These are phyloP conservation scores for Parachaetomium inaequale DNA, from an alignment of 495 filamentous ascomycete species.

Conservation along the genomic window DNA sequence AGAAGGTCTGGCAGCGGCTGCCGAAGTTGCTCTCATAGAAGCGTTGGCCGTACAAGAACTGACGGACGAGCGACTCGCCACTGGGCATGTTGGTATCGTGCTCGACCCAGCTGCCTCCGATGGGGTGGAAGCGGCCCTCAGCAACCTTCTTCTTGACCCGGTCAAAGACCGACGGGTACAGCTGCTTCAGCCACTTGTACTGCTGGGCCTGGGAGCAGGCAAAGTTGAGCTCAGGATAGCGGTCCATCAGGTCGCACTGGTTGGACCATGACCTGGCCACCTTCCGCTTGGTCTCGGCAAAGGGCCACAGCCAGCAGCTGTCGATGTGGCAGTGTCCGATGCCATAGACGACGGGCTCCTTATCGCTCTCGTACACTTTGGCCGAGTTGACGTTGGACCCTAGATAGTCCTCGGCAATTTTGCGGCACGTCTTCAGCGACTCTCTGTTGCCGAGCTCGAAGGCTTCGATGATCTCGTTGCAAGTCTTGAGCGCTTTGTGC, in stretches of 20 bases:
- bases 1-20: slow-evolving; percentile 83
- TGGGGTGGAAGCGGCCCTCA: slow-evolving; percentile 85
- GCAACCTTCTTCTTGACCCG: slow-evolving; percentile 88
- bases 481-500: slow-evolving; percentile 77
- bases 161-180: slow-evolving; percentile 84
- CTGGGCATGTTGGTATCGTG: slow-evolving; percentile 97
- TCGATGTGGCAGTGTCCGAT: slow-evolving; percentile 98
- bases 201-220: slow-evolving; percentile 91
- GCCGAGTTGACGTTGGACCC: slow-evolving; percentile 76
- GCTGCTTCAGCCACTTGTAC: slow-evolving; percentile 91
- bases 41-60: slow-evolving; percentile 91
- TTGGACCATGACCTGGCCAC: slow-evolving; percentile 94
- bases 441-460: slow-evolving; percentile 78
- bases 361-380: slow-evolving; percentile 76
- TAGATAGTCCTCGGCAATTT: slow-evolving; percentile 78
- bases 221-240: slow-evolving; percentile 92
- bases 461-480: slow-evolving; percentile 81
- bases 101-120: slow-evolving; percentile 98
- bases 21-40: slow-evolving; percentile 95
- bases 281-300: slow-evolving; percentile 98
- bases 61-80: slow-evolving; percentile 90
- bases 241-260: slow-evolving; percentile 89
- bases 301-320: slow-evolving; percentile 98
- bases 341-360: slow-evolving; percentile 71
- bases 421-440: slow-evolving; percentile 70